Evolutionary conservation across 768 basidiomycete genomes (phyloP), one percentile per base, ranked within the genome.

Genomic region (Serendipita sp.): DNA sequence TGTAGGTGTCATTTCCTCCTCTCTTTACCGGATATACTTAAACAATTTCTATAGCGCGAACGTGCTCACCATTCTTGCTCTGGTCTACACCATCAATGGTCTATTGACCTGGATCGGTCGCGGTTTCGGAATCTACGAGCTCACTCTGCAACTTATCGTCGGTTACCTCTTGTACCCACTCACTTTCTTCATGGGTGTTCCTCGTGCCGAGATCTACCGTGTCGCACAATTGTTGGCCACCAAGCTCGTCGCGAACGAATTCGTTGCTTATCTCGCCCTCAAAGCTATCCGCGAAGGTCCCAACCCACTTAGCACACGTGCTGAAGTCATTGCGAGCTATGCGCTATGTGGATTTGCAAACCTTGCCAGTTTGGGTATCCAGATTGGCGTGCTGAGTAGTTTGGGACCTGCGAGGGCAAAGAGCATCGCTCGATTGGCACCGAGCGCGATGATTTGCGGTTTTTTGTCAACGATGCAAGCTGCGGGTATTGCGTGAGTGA

Each of bases 321-420:
- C 84, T 23, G 91, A 79, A 75, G 87, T 85, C 63, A 92, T 94
- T 69, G 84, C 87, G 13, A 84, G 86, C 38, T 95, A 93, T 72
- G 85, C 87, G 15, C 83, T 94, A 15, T 93, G 91, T 73, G 93
- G 93, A 8, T 95, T 95, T 71, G 89, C 89, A 66, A 94, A 94
- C 72, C 77, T 91, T 51, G 83, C 86, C 64, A 89, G 89, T 4
- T 77, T 92, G 30, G 92, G 91, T 70, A 91, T 94, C 69, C 89
- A 92, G 73, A 82, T 89, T 66, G 87, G 87, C 70, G 87, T 88
- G 71, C 77, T 88, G 58, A 77, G 78, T 54, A 83, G 85, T 28
- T 77, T 88, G 32, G 87, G 86, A 23, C 86, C 87, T 2, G 77
- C 85, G 28, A 81, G 85, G 67, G 78, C 80, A 64, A 86, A 81